Evolutionary conservation across 2,329 filamentous ascomycete genomes (phyloP).

Genomic region (Chrysosphaeria jannelii): DNA sequence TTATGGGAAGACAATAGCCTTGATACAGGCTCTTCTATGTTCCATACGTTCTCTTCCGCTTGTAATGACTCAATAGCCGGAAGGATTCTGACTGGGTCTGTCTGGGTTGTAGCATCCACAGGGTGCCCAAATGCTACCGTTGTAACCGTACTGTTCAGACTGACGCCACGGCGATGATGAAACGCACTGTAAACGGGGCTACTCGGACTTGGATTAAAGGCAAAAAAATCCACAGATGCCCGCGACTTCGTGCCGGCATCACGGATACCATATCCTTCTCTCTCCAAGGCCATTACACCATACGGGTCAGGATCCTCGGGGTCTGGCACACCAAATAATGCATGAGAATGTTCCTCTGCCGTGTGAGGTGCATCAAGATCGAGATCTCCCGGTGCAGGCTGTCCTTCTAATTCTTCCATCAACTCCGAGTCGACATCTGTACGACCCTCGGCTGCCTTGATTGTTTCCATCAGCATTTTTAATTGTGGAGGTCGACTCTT

Average conservation of each 20-base stretch:
- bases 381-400: conserved; percentile 11
- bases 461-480: conserved; percentile 4
- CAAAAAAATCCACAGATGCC: too few relatives aligned
- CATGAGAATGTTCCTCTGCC: conserved; percentile 1
- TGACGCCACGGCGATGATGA: conserved; percentile 2
- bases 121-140: neutral
- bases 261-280: conserved; percentile 10
- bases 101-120: neutral
- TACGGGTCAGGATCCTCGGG: conserved; percentile 11
- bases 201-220: conserved; percentile 10
- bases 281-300: conserved; percentile 10
- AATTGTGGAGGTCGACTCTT: conserved; percentile 3
- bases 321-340: conserved; percentile 10
- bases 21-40: neutral
- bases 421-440: conserved; percentile 8
- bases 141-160: neutral
- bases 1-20: too few relatives aligned
- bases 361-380: conserved; percentile 7
- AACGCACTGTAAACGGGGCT: conserved; percentile 8
- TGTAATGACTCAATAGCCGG: neutral
- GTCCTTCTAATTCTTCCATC: conserved; percentile 9
- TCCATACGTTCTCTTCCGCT: conserved; percentile 1
- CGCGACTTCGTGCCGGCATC: conserved; percentile 10
- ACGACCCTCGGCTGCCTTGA: conserved; percentile 5
- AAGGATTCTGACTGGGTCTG: too few relatives aligned